Base-by-base conservation (phyloP, 2,329 filamentous ascomycete genomes). In the Acrodontium crateriforme region DNA sequence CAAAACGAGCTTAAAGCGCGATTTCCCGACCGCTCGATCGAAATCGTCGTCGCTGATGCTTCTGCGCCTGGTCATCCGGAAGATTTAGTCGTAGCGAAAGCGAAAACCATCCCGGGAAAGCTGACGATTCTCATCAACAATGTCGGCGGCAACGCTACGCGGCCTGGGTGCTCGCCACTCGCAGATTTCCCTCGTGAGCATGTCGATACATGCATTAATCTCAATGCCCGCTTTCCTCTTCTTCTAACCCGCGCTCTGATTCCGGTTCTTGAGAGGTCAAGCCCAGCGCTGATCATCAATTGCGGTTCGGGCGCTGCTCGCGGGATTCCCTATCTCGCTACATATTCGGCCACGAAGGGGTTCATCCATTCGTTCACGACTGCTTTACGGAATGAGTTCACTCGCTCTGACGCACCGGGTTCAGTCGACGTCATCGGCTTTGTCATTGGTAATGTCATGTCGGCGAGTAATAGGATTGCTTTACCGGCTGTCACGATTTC, bases 91-190 rank as follows among this genome's bases (percentile, higher is more conserved):
- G 16, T 29, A 4, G 36, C 34, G 12, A 39, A 37, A 19, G 35
- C 11, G 30, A 44, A 6, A 18, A 37, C 16, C 34, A 55, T 14
- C 42, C 47, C 10, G 25, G 42, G 63, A 18, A 46, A 60, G 35
- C 47, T 74, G 17, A 69, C 61, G 1, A 48, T 72, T 2, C 49
- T 74, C 14, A 46, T 74, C 40, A 73, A 73, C 49, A 73, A 72
- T 44, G 61, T 67, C 0, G 68, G 69, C 12, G 63, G 63, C 9
- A 46, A 41, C 9, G 38, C 40, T 8, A 29, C 36, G 8, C 27
- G 49, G 30, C n/a, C n/a, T n/a, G n/a, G n/a, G n/a, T n/a, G n/a
- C n/a, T n/a, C n/a, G n/a, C n/a, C n/a, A n/a, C n/a, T n/a, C n/a
- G n/a, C n/a, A n/a, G n/a, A n/a, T n/a, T n/a, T n/a, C n/a, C n/a